Evolutionary conservation across 2,329 filamentous ascomycete genomes (phyloP).

Genomic region (Pseudogymnoascus sp.): DNA sequence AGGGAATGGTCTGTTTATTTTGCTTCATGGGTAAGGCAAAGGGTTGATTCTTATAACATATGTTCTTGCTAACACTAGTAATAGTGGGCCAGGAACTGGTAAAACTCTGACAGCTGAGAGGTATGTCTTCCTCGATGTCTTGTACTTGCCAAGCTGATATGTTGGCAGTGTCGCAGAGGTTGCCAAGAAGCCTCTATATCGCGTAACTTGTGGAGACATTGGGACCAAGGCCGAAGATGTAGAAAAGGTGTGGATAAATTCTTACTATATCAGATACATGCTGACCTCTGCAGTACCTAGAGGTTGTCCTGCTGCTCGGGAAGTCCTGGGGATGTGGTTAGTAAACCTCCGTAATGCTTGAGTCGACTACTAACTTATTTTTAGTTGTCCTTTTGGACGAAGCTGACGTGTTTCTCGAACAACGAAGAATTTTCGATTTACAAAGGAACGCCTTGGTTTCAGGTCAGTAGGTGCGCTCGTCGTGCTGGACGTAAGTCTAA

Average conservation of each 20-base stretch:
- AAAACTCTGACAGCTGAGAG: conserved; percentile 21
- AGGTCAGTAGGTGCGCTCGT: not conserved
- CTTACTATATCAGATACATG: too few species aligned
- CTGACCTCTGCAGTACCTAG: conserved; percentile 14
- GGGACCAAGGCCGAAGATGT: conserved; percentile 55
- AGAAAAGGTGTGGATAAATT: conserved; percentile 34
- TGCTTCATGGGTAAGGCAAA: conserved; percentile 28
- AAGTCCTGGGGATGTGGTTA: conserved; percentile 16
- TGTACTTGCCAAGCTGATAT: too few species aligned
- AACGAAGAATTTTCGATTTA: conserved; percentile 19
- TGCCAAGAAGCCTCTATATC: conserved; percentile 40
- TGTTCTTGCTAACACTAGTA: not conserved
- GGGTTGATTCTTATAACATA: not conserved
- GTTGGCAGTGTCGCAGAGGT: conserved; percentile 39
- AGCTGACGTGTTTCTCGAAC: conserved; percentile 12
- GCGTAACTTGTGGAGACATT: conserved; percentile 56
- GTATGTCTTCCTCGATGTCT: not conserved
- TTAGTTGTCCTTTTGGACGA: conserved; percentile 10
- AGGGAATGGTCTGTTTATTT: conserved; percentile 36
- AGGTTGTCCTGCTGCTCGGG: conserved; percentile 17
- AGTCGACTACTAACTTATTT: too few species aligned
- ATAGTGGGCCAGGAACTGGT: conserved; percentile 18
- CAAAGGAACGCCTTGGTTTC: conserved; percentile 31
- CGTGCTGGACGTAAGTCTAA: not conserved
- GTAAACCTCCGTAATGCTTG: too few species aligned